Percentiles rank a stretch among this genome's conserved stretches.
Evolutionary conservation across 2,329 filamentous ascomycete species (phyloP).

Genomic region (Nemania bipapillata): DNA sequence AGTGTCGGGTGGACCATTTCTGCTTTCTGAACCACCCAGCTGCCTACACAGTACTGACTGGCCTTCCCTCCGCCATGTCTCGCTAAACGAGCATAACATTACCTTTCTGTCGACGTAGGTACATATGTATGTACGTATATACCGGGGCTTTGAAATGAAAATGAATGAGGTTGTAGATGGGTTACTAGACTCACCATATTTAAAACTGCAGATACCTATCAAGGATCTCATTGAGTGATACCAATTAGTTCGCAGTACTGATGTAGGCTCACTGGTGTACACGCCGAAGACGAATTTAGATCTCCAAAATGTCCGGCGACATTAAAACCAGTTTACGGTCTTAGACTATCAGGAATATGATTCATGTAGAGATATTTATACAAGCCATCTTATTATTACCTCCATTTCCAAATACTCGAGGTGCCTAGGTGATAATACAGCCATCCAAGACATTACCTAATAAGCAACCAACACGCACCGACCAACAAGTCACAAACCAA

Average conservation of each 20-base stretch:
- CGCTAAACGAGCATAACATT: constrained; percentile 3
- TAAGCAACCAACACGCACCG: not conserved
- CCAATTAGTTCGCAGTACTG: not conserved
- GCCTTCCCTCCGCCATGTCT: not conserved
- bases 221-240: too few species aligned
- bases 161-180: not conserved
- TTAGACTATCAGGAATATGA: not conserved
- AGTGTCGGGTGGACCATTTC: constrained; percentile 18
- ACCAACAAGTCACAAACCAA: not conserved
- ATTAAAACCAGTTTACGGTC: not conserved
- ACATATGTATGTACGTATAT: constrained; percentile 29
- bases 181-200: not conserved
- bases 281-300: not conserved
- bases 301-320: not conserved
- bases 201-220: not conserved
- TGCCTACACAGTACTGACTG: too few species aligned
- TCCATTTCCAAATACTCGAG: not conserved
- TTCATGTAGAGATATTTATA: not conserved
- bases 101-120: constrained; percentile 6
- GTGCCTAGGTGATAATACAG: not conserved
- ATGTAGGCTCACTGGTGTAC: not conserved
- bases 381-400: not conserved
- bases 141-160: constrained; percentile 7
- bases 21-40: constrained; percentile 19
- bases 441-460: not conserved